A percentile compares a stretch with the other conserved stretches of the same genome.
Evolutionary conservation across 495 filamentous ascomycete species (phyloP).

Genomic region (Penicillium silybi): DNA sequence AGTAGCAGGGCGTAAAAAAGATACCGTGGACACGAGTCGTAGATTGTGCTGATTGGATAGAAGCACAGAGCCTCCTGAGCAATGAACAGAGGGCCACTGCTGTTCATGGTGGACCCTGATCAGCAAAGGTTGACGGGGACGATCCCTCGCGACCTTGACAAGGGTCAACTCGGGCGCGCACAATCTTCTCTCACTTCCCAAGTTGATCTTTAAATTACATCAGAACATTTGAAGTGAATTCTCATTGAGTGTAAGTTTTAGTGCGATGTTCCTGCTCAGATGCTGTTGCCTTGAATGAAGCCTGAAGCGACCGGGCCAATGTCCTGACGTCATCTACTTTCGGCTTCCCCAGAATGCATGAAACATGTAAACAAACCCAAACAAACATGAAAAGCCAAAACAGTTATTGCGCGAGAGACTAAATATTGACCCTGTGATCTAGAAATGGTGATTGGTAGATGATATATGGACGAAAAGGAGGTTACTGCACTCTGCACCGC

Average conservation of each 20-base stretch:
- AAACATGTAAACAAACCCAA: neutral
- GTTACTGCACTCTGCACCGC: too few species aligned
- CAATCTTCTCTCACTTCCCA: neutral
- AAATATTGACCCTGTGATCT: too few species aligned
- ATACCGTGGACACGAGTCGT: slow-evolving; percentile 34
- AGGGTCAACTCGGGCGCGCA: too few species aligned
- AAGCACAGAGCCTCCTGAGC: slow-evolving; percentile 30
- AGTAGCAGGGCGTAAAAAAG: slow-evolving; percentile 33
- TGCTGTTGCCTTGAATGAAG: slow-evolving; percentile 2
- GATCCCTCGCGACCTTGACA: too few species aligned
- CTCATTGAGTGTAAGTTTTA: neutral
- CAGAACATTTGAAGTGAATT: neutral
- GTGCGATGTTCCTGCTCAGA: neutral
- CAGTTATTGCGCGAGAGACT: too few species aligned
- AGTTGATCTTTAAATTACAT: neutral
- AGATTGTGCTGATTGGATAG: slow-evolving; percentile 36
- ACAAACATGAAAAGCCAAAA: too few species aligned
- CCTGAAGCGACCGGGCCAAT: neutral
- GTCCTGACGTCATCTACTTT: slow-evolving; percentile 14
- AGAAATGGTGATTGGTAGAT: too few species aligned
- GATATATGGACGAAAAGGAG: too few species aligned
- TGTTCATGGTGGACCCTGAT: slow-evolving; percentile 7
- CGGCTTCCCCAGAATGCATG: neutral
- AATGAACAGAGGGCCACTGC: slow-evolving; percentile 27
- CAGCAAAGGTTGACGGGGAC: too few species aligned